Base-by-base conservation (phyloP, 2,329 filamentous ascomycete species). In the Stagonosporopsis cucurbitacearum region DNA sequence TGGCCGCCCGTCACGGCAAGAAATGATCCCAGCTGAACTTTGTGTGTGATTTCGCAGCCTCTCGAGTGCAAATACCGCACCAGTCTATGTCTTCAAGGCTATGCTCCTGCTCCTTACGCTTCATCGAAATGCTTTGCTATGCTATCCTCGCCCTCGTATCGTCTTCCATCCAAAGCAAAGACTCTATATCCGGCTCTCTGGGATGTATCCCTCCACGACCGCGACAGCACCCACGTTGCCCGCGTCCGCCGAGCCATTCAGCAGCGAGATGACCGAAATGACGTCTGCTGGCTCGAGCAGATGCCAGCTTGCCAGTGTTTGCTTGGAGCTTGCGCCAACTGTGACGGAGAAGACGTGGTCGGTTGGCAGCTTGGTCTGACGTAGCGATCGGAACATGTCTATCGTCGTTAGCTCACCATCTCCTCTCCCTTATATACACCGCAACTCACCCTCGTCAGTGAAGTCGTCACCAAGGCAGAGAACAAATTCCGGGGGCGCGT, bases 391-490 rank as follows among this genome's bases (percentile, higher is more conserved):
- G 85, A 98, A 98, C 86, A 89, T 89, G 71, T 89, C 86, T 88
- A 61, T 11, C 19, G 19, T 44, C 22, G 50, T 67, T 58, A 63
- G 62, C 37, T 41, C 20, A 11, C 23, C 9, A 15, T 12, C 13
- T 22, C 1, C 15, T 25, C 19, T 9, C 20, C 5, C 12, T 33
- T 26, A 36, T 43, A 23, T 11, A 17, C 23, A 13, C n/a, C n/a
- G 42, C 33, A 9, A 49, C 54, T 51, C 88, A 88, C 96, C 94
- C 83, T 99, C 95, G 72, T 99, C 95, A 6, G 95, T 99, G 66
- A 95, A 96, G 71, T 99, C 95, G 75, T 99, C 95, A 37, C 95
- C 95, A 58, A 93, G 80, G 76, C 95, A 99, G 47, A 98, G 82
- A 11, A 96, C 87, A 70, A 98, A 97, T 65, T 94, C 92, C 0